Evolutionary conservation across 257 asterid species (phyloP), one percentile per base, ranked within the genome.

Genomic region (Ophiorrhiza pumila): DNA sequence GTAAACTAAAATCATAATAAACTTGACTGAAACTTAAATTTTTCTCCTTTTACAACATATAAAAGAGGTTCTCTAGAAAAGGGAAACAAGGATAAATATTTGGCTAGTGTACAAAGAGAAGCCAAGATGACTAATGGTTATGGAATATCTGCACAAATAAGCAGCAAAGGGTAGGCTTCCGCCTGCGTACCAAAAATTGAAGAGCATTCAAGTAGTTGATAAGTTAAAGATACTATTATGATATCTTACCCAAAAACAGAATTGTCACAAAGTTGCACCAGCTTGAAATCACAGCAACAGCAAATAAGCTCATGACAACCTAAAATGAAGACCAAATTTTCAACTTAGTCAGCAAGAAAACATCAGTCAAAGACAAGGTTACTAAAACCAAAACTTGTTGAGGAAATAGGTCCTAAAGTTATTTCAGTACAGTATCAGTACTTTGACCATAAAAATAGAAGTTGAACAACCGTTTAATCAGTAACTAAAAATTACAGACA

Each of bases 201-300:
- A 27, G n/a, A 32, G 9, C n/a, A 17, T 9, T 6, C 22, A 49
- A 29, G 58, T 7, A 43, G 42, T 20, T 20, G 52, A 18, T 31
- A 50, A 14, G 6, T 41, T 8, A 46, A 27, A 63, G 62, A 15
- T 55, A 34, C 42, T 52, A 32, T 12, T 52, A 32, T 12, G 39
- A 80, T 32, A 22, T 45, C 89, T 77, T 74, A 88, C 91, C 97
- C 5, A 94, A 79, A 59, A 85, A 94, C 46, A 88, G 32, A 76
- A 91, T 83, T 14, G 97, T 89, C 73, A 94, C 73, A 46, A 91
- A 82, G 85, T 88, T 94, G 89, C 85, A 94, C 92, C 96, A 94
- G 95, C 92, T 88, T 82, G 97, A 97, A 55, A 91, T 84, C 35
- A 94, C 77, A 72, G 97, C 93, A 78, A 89, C 92, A 65, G 80